A percentile compares a stretch with the other conserved stretches of the same genome.
phyloP scores from a whole-genome alignment of 345 rosid species.

The rapeseed (Brassica napus) region DNA sequence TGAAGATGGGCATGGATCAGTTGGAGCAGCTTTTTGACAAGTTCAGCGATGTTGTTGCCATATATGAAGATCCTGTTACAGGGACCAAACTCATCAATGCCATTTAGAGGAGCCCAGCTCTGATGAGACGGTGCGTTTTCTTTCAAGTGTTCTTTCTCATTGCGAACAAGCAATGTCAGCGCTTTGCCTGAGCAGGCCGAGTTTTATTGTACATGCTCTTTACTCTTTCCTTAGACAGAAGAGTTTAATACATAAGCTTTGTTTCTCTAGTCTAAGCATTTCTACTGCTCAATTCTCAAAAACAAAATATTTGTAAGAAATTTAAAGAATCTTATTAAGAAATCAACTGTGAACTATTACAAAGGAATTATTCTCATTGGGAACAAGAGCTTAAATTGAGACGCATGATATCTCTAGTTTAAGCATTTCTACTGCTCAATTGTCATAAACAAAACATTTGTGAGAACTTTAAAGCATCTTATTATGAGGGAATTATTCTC shows the following conservation, averaged over 20 bases:
- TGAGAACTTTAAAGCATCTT: too few relatives aligned
- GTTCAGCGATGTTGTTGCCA: conserved; percentile 61
- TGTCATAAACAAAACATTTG: too few relatives aligned
- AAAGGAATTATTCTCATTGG: not conserved
- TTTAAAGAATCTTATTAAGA: not conserved
- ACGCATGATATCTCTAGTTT: too few relatives aligned
- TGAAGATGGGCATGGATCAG: conserved; percentile 55
- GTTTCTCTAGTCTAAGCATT: not conserved
- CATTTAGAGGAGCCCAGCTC: not conserved
- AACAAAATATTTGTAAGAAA: not conserved
- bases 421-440: too few relatives aligned
- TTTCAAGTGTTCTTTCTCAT: not conserved
- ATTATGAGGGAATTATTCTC: too few relatives aligned
- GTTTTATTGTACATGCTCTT: conserved; percentile 27
- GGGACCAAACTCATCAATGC: conserved; percentile 60
- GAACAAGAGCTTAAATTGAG: too few relatives aligned
- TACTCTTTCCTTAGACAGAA: not conserved
- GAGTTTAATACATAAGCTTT: not conserved
- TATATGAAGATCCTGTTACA: conserved; percentile 64
- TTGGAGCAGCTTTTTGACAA: conserved; percentile 79
- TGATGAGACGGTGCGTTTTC: not conserved
- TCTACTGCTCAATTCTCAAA: not conserved
- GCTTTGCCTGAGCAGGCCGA: conserved; percentile 5
- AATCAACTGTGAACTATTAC: not conserved
- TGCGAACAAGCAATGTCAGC: conserved; percentile 6